Conservation (phyloP, 2,329 filamentous ascomycete genomes). For the Fusarium euwallaceae region DNA sequence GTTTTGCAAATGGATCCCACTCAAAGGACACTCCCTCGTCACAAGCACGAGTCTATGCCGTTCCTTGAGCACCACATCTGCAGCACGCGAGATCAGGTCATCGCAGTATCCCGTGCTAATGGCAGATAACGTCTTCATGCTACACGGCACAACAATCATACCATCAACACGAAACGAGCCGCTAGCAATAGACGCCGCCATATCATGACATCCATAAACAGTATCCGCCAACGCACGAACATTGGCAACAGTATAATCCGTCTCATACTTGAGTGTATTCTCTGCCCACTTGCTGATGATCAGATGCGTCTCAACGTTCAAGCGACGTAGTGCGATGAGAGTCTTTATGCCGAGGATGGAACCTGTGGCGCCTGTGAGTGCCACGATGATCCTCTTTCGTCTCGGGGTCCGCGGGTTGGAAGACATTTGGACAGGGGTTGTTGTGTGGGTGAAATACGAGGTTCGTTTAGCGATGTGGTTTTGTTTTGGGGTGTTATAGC, state of each 20-base stretch:
- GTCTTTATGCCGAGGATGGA: neutral
- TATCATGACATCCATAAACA: neutral
- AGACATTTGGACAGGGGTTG: neutral
- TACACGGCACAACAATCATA: slow-evolving; percentile 25
- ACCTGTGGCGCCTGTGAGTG: neutral
- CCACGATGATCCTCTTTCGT: neutral
- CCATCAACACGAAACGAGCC: slow-evolving; percentile 20
- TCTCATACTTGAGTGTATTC: neutral
- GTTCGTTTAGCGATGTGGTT: neutral
- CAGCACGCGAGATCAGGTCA: slow-evolving; percentile 11
- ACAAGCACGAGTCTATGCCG: neutral
- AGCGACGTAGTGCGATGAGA: neutral
- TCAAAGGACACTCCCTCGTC: slow-evolving; percentile 8
- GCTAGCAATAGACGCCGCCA: neutral
- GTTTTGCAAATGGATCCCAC: slow-evolving; percentile 25
- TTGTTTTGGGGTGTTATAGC: neutral
- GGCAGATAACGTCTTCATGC: slow-evolving; percentile 15
- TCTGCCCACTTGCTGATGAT: neutral
- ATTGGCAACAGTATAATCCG: neutral
- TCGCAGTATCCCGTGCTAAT: slow-evolving; percentile 16
- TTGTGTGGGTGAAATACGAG: slow-evolving; percentile 1
- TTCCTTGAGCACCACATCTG: slow-evolving; percentile 28
- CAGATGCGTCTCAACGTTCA: neutral
- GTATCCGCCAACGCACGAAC: neutral
- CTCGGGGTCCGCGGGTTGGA: neutral